A percentile compares a stretch with the other conserved stretches of the same genome.
Evolutionary conservation across 495 filamentous ascomycete species (phyloP).

Genomic region (Neurospora intermedia): DNA sequence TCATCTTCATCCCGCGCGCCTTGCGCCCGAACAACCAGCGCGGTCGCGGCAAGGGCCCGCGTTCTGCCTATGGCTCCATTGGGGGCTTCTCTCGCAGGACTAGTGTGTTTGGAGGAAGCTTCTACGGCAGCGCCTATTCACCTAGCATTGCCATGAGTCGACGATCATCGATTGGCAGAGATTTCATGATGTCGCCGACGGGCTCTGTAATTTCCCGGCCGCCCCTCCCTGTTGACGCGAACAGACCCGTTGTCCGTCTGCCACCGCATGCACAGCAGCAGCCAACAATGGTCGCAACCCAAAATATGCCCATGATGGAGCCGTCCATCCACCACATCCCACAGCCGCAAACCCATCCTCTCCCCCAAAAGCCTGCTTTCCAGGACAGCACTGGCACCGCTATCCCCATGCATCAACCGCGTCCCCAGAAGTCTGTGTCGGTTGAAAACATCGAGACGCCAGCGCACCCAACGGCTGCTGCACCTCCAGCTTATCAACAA

Average conservation of each 20-base stretch:
- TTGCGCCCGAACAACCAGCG: slow-evolving; percentile 85
- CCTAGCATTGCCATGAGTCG: slow-evolving; percentile 89
- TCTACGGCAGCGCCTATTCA: slow-evolving; percentile 76
- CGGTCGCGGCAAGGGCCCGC: slow-evolving; percentile 55
- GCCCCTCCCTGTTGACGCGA: slow-evolving; percentile 46
- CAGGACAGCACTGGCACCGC: slow-evolving; percentile 65
- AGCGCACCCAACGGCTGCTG: slow-evolving; percentile 52
- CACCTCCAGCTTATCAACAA: slow-evolving; percentile 56
- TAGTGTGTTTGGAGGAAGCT: slow-evolving; percentile 60
- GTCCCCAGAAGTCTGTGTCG: slow-evolving; percentile 89
- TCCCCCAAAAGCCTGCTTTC: slow-evolving; percentile 61
- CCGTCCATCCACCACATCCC: slow-evolving; percentile 40
- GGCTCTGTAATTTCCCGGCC: slow-evolving; percentile 65
- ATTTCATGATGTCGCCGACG: slow-evolving; percentile 62
- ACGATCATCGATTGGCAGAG: slow-evolving; percentile 77
- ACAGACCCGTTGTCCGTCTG: slow-evolving; percentile 75
- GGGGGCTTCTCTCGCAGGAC: slow-evolving; percentile 61
- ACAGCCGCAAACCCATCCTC: slow-evolving; percentile 46
- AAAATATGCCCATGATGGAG: slow-evolving; percentile 14
- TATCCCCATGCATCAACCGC: slow-evolving; percentile 91
- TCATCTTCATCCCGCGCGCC: slow-evolving; percentile 95
- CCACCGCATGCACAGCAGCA: slow-evolving; percentile 51
- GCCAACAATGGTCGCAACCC: not conserved
- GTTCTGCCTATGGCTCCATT: slow-evolving; percentile 53
- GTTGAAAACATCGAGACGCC: slow-evolving; percentile 91